Base-by-base conservation (phyloP, 2,329 filamentous ascomycete genomes). In the Blastomyces parvus region DNA sequence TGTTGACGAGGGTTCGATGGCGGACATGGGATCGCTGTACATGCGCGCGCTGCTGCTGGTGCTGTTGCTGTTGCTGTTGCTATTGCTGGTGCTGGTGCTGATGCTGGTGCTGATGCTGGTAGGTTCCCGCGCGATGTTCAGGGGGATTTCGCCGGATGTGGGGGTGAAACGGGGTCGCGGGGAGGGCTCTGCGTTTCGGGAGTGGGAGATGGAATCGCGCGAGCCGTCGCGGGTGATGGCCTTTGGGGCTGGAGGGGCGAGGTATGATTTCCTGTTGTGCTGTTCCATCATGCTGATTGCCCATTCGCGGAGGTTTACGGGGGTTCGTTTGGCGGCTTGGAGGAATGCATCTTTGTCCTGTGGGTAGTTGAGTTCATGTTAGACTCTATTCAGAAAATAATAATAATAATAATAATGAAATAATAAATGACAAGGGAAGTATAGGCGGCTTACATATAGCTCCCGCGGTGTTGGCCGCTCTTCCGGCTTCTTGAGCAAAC, bases 311-410 rank as follows among this genome's bases (percentile, higher is more conserved):
- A 99, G 83, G 74, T 99, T 89, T 60, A 99, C 94, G 0, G 94
- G 94, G 0, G 94, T 99, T 69, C 93, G 86, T 80, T 97, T 97
- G 59, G 94, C 94, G 61, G 94, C 94, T 77, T 96, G 91, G 25
- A 99, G 86, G 76, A 99, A 99, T 3, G 91, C 86, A 73, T 99
- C 94, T 66, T 88, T 88, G 68, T 97, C 92, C 91, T 95, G 30
- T 30, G 11, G 44, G 5, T 36, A 14, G 46, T 19, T 44, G 30
- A n/a, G 27, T 19, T 36, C 52, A 50, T 36, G 67, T 77, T 63
- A 76, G 70, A 64, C 65, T 48, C 63, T 62, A 58, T 13, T 46
- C 8, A 42, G 40, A n/a, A 36, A 46, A n/a, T 5, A 17, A 14
- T 19, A n/a, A 46, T 46, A 42, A 48, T 1, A 48, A 48, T 9